Evolutionary conservation across 305 asterid genomes (phyloP).

Genomic region (Coffea humblotiana): DNA sequence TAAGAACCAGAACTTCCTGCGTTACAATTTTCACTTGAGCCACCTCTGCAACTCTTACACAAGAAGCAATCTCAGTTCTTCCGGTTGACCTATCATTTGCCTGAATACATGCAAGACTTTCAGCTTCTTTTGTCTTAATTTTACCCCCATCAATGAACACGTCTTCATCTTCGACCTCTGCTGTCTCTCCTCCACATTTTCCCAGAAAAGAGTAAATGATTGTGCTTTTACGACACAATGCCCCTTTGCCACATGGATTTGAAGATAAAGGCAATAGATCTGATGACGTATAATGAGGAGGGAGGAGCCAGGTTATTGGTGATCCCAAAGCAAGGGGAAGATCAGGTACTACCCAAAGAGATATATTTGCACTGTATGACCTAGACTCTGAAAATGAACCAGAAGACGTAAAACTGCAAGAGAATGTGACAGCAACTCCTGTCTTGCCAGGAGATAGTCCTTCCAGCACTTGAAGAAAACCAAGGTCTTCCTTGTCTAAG

Average conservation of each 20-base stretch:
- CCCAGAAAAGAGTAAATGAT: constrained; percentile 68
- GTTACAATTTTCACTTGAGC: constrained; percentile 64
- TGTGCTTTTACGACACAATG: constrained; percentile 43
- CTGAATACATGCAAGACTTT: constrained; percentile 70
- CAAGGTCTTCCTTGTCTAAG: constrained; percentile 41
- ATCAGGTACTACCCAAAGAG: constrained; percentile 65
- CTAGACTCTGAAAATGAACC: constrained; percentile 46
- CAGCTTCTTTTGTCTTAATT: constrained; percentile 57
- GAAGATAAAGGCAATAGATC: constrained; percentile 67
- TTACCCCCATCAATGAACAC: constrained; percentile 60
- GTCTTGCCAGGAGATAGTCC: constrained; percentile 82
- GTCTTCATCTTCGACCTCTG: constrained; percentile 43
- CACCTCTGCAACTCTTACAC: constrained; percentile 81
- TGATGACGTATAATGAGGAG: constrained; percentile 74
- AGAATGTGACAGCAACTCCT: constrained; percentile 61
- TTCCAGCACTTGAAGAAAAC: constrained; percentile 59
- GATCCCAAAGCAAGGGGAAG: constrained; percentile 86
- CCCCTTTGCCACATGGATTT: constrained; percentile 45
- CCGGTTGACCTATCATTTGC: constrained; percentile 74
- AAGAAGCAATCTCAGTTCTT: constrained; percentile 80
- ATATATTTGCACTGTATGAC: constrained; percentile 59
- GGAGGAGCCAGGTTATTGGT: constrained; percentile 79
- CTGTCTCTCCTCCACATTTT: constrained; percentile 40
- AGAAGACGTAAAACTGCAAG: constrained; percentile 55
- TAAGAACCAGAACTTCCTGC: constrained; percentile 52